phyloP scores from a whole-genome alignment of 257 asterid genomes.

The Linaria vulgaris region DNA sequence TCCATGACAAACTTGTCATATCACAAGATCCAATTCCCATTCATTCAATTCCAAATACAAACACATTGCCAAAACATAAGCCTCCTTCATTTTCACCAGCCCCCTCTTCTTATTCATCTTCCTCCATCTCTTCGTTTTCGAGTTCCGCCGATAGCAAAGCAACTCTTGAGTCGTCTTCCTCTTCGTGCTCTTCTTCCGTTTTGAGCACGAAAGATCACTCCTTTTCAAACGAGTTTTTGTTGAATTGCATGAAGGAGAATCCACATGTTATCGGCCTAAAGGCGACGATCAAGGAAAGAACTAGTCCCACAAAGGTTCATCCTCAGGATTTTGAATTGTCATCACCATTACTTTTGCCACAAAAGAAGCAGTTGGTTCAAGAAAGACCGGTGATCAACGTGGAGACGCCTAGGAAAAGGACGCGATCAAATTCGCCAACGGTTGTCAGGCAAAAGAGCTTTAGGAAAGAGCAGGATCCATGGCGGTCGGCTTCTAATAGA shows the following conservation, averaged over 20 bases:
- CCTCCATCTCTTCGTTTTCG: conserved; percentile 49
- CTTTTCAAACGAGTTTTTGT: conserved; percentile 59
- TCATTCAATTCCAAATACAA: conserved; percentile 25
- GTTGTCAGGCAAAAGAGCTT: conserved; percentile 63
- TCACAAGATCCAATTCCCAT: conserved; percentile 39
- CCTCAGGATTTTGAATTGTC: conserved; percentile 13
- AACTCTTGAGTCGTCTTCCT: conserved; percentile 31
- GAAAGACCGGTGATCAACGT: conserved; percentile 23
- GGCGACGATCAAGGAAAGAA: conserved; percentile 17
- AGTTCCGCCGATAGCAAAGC: conserved; percentile 32
- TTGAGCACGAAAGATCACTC: conserved; percentile 49
- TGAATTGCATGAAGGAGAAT: conserved; percentile 62
- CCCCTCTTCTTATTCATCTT: conserved; percentile 39
- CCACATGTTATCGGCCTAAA: conserved; percentile 44
- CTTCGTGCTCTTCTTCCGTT: conserved; percentile 34
- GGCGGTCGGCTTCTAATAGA: conserved; percentile 27
- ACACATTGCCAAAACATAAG: conserved; percentile 15
- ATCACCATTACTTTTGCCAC: conserved; percentile 2
- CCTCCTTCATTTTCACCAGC: conserved; percentile 39
- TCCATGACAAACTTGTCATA: conserved; percentile 62
- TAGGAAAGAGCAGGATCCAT: conserved; percentile 41
- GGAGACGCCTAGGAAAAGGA: conserved; percentile 51
- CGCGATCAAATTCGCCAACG: conserved; percentile 59
- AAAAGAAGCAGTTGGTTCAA: conserved; percentile 26
- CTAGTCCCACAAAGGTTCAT: not conserved